These are phyloP conservation scores for Mycocalia duriaeana DNA, from an alignment of 1,284 basidiomycete species.

Conservation along the genomic window DNA sequence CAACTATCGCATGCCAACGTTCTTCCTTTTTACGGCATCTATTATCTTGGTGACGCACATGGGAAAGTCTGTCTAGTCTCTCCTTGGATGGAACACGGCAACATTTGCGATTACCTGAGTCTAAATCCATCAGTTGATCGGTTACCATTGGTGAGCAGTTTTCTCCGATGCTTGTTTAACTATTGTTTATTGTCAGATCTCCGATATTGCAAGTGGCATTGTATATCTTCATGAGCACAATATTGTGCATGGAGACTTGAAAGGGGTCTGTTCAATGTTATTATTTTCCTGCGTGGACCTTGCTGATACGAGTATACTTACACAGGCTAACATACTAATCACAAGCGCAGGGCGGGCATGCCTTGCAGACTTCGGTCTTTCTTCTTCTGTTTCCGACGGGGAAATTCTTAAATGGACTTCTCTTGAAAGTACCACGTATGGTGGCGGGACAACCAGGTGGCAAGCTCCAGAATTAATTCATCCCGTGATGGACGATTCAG, in stretches of 20 bases:
- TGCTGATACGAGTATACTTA: background rate
- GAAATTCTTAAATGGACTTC: slow-evolving; percentile 9
- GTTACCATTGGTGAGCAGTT: background rate
- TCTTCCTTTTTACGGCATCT: slow-evolving; percentile 20
- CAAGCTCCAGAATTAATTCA: slow-evolving; percentile 15
- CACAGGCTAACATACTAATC: slow-evolving; percentile 30
- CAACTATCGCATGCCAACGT: slow-evolving; percentile 17
- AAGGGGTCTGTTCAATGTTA: background rate
- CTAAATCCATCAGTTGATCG: background rate
- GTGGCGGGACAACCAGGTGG: slow-evolving; percentile 9
- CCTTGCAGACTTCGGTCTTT: slow-evolving; percentile 17
- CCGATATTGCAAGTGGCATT: background rate
- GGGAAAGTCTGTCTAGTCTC: slow-evolving; percentile 13
- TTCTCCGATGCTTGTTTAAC: background rate
- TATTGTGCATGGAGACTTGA: slow-evolving; percentile 2
- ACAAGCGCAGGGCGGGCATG: slow-evolving; percentile 18
- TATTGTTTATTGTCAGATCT: background rate
- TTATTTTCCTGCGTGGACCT: background rate
- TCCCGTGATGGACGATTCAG: slow-evolving; percentile 1
- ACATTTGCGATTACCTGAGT: background rate
- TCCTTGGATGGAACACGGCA: slow-evolving; percentile 15
- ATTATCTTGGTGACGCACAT: slow-evolving; percentile 6
- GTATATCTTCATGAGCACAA: slow-evolving; percentile 1
- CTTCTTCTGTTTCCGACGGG: slow-evolving; percentile 7
- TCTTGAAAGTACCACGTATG: slow-evolving; percentile 1